Evolutionary conservation across 495 filamentous ascomycete genomes (phyloP).

Genomic region (Ascodesmis nigricans): DNA sequence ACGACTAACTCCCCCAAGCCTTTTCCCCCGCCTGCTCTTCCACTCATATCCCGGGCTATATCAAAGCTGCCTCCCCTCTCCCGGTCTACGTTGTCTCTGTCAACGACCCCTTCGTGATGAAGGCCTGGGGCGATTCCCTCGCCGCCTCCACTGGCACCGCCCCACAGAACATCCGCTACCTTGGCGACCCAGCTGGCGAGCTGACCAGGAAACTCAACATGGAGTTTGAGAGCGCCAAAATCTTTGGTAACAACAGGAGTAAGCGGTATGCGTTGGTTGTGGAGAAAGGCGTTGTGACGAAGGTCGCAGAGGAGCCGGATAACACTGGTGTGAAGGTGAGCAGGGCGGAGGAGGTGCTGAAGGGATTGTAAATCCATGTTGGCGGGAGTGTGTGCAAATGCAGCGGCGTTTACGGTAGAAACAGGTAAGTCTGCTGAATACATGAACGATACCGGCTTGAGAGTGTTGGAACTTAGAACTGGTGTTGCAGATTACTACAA

Average conservation of each 20-base stretch:
- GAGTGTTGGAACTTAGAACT: no score
- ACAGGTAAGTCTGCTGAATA: no score
- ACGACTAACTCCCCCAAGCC: slow-evolving; percentile 9
- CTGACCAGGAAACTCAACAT: slow-evolving; percentile 77
- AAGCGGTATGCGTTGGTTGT: slow-evolving; percentile 76
- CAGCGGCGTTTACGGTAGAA: no score
- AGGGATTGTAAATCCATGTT: no score
- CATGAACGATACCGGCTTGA: no score
- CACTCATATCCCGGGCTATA: slow-evolving; percentile 61
- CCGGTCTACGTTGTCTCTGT: slow-evolving; percentile 70
- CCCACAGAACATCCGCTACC: slow-evolving; percentile 47
- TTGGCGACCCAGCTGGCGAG: slow-evolving; percentile 62
- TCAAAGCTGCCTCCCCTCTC: slow-evolving; percentile 54
- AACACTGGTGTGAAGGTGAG: slow-evolving; percentile 69
- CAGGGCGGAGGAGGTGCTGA: slow-evolving; percentile 9
- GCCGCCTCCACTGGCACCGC: neutral
- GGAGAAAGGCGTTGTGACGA: slow-evolving; percentile 56
- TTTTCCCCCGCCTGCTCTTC: slow-evolving; percentile 47
- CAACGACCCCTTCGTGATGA: slow-evolving; percentile 85
- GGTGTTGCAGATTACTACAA: no score
- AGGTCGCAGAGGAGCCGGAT: slow-evolving; percentile 68
- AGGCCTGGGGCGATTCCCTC: slow-evolving; percentile 22
- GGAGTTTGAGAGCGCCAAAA: slow-evolving; percentile 53
- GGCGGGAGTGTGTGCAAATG: no score
- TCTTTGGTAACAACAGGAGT: slow-evolving; percentile 67